A percentile compares a stretch with the other conserved stretches of the same genome.
Evolutionary conservation across 495 filamentous ascomycete species (phyloP).

Genomic region (Clohesyomyces aquaticus): DNA sequence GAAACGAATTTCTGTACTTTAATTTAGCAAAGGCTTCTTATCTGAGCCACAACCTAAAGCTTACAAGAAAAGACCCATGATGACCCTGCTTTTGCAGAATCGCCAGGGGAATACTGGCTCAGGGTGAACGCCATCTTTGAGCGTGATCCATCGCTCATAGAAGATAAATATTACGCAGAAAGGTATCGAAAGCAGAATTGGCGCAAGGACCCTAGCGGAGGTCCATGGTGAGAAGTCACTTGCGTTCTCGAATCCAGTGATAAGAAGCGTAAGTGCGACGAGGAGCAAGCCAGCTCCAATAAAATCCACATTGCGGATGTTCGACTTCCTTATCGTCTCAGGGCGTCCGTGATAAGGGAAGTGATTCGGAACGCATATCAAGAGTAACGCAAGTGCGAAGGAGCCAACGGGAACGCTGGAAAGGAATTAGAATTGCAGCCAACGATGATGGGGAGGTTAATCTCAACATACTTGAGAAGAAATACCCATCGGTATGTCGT

Average conservation of each 20-base stretch:
- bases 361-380: constrained; percentile 16
- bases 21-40: background rate
- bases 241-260: constrained; percentile 31
- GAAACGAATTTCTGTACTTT: constrained; percentile 11
- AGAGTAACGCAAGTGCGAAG: constrained; percentile 3
- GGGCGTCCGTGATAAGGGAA: constrained; percentile 21
- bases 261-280: constrained; percentile 18
- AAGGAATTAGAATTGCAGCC: background rate
- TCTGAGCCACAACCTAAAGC: background rate
- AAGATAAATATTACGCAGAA: constrained; percentile 10
- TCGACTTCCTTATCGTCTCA: background rate
- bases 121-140: background rate
- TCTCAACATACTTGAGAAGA: constrained; percentile 14
- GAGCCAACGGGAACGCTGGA: constrained; percentile 17
- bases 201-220: constrained; percentile 17
- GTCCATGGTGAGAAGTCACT: constrained; percentile 22
- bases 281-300: constrained; percentile 25
- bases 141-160: constrained; percentile 9
- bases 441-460: background rate
- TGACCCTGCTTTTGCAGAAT: constrained; percentile 19
- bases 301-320: constrained; percentile 18
- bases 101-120: constrained; percentile 33
- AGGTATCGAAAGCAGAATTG: constrained; percentile 6
- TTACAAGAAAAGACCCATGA: constrained; percentile 19
- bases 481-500: constrained; percentile 49